Conservation (phyloP, 305 asterid species). For the Solanum chacoense region DNA sequence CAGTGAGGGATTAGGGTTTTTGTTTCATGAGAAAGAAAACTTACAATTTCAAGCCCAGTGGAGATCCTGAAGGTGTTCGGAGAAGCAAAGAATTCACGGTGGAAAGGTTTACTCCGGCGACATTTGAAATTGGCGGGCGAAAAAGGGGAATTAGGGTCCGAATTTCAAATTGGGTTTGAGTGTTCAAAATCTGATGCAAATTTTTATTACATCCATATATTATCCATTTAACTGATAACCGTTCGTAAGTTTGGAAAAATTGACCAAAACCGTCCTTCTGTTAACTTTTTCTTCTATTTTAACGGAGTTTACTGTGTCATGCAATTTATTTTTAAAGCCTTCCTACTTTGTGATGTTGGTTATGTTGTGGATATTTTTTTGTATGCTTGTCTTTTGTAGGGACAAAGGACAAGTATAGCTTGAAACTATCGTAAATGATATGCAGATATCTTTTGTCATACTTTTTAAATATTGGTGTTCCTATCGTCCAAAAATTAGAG, state of each 20-base stretch:
- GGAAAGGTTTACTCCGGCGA: not conserved
- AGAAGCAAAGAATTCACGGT: not conserved
- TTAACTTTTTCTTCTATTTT: not conserved
- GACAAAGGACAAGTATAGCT: not conserved
- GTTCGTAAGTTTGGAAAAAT: not conserved
- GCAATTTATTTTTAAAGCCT: not conserved
- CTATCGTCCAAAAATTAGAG: no score
- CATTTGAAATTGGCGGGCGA: not conserved
- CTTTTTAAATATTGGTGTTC: rapidly evolving
- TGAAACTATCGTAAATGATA: no score
- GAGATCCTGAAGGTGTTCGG: not conserved
- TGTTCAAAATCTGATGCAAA: not conserved
- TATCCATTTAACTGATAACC: not conserved
- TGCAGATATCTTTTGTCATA: rapidly evolving
- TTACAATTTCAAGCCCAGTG: not conserved
- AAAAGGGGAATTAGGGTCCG: not conserved
- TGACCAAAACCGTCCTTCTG: not conserved
- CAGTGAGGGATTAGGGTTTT: not conserved
- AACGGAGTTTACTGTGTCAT: not conserved
- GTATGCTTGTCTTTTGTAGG: not conserved
- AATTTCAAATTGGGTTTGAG: not conserved
- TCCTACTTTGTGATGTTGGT: not conserved
- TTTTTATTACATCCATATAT: not conserved
- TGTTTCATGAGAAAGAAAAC: not conserved
- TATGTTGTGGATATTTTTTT: not conserved